Evolutionary conservation across 371 early-diverging fungal genomes (phyloP).

Genomic region (Umbelopsis sp.): DNA sequence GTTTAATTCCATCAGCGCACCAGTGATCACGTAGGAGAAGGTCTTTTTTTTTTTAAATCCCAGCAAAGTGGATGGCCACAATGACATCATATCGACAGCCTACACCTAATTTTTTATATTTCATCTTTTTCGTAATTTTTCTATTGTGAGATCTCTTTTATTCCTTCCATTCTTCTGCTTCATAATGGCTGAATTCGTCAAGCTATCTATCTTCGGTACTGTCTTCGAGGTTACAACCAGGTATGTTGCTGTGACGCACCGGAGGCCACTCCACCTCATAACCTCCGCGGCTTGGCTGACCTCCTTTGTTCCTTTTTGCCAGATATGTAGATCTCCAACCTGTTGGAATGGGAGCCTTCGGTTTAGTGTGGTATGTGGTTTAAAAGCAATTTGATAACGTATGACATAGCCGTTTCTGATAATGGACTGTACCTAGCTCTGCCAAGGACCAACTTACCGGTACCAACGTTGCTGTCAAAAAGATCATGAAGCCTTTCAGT

Average conservation of each 20-base stretch:
- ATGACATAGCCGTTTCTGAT: not conserved
- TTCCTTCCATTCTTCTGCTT: not conserved
- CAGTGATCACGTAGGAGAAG: too few relatives aligned
- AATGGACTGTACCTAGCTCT: slow-evolving; percentile 59
- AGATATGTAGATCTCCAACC: slow-evolving; percentile 92
- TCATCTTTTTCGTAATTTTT: not conserved
- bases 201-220: slow-evolving; percentile 89
- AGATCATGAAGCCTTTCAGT: slow-evolving; percentile 93
- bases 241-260: slow-evolving; percentile 36
- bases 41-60: not conserved
- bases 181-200: slow-evolving; percentile 82
- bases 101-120: not conserved
- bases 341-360: slow-evolving; percentile 98
- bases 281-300: not conserved
- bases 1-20: too few relatives aligned
- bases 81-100: slow-evolving; percentile 4
- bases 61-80: not conserved
- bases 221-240: slow-evolving; percentile 92
- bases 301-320: not conserved
- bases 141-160: not conserved
- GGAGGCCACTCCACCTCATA: not conserved
- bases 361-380: slow-evolving; percentile 85
- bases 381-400: not conserved
- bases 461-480: slow-evolving; percentile 91
- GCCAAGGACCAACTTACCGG: slow-evolving; percentile 84